Evolutionary conservation across 2,329 filamentous ascomycete species (phyloP).

Genomic region (Aplosporella prunicola): DNA sequence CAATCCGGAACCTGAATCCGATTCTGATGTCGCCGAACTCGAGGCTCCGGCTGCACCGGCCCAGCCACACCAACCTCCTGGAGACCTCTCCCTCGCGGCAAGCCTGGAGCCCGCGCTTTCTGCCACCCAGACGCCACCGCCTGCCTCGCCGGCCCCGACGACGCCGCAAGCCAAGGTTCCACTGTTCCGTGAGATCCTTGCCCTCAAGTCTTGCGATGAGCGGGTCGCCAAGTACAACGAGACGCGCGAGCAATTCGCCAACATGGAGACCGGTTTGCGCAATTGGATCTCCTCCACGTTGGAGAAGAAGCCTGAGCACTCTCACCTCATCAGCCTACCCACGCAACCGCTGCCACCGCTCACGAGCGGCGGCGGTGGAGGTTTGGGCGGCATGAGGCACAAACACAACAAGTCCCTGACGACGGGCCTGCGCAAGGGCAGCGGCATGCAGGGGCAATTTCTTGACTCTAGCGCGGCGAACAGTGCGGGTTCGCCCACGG

Average conservation of each 20-base stretch:
- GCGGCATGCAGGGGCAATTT: constrained; percentile 19
- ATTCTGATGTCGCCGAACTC: constrained; percentile 10
- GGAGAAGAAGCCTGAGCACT: constrained; percentile 44
- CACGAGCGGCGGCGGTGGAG: constrained; percentile 10
- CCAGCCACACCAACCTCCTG: constrained; percentile 2
- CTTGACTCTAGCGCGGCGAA: constrained; percentile 20
- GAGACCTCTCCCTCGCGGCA: background rate
- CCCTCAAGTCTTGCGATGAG: constrained; percentile 54
- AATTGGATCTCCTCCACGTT: constrained; percentile 47
- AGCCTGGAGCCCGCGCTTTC: background rate
- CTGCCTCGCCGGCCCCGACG: background rate
- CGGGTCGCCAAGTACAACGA: constrained; percentile 66
- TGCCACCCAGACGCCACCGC: background rate
- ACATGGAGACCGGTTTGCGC: constrained; percentile 64
- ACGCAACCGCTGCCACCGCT: constrained; percentile 26
- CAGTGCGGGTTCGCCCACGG: constrained; percentile 16
- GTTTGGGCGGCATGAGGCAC: constrained; percentile 19
- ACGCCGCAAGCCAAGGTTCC: background rate
- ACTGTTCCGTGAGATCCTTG: constrained; percentile 66
- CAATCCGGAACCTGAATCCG: constrained; percentile 12
- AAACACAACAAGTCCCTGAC: constrained; percentile 27
- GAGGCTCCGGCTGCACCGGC: constrained; percentile 10
- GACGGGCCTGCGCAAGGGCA: constrained; percentile 11
- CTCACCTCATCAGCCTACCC: constrained; percentile 39
- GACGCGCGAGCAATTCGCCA: constrained; percentile 60